These are phyloP conservation scores for Wickerhamiella dianesei DNA, from an alignment of 805 yeast species.

Conservation along the genomic window DNA sequence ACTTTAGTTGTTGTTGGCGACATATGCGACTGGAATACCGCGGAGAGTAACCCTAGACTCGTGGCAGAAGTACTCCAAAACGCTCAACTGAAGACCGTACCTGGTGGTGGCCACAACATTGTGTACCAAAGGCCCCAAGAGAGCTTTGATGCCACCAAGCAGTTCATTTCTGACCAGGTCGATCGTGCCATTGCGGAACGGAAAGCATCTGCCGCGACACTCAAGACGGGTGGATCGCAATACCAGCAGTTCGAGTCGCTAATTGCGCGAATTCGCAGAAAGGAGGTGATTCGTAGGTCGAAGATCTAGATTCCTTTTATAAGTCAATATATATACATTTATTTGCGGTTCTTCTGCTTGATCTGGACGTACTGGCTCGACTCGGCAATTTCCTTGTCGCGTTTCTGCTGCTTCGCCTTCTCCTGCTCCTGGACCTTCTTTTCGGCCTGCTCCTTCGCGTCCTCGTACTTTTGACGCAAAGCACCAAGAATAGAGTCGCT, in stretches of 20 bases:
- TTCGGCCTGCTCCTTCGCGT: constrained; percentile 26
- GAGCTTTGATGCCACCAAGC: constrained; percentile 14
- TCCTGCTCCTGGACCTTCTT: constrained; percentile 22
- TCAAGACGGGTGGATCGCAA: not conserved
- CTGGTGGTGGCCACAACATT: constrained; percentile 41
- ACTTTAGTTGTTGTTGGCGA: constrained; percentile 40
- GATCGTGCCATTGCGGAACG: not conserved
- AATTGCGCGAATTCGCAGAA: not conserved
- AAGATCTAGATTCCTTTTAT: too few relatives aligned
- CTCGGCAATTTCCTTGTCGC: constrained; percentile 12
- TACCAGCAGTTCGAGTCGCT: not conserved
- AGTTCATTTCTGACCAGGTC: constrained; percentile 11
- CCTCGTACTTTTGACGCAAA: constrained; percentile 19
- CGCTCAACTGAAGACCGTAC: constrained; percentile 23
- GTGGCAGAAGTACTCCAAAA: constrained; percentile 4
- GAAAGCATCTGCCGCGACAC: not conserved
- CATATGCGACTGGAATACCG: constrained; percentile 45
- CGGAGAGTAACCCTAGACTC: constrained; percentile 23
- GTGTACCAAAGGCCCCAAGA: constrained; percentile 41
- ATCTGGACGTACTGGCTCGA: constrained; percentile 16
- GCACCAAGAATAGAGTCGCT: constrained; percentile 19
- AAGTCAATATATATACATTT: constrained; percentile 1
- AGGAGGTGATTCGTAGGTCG: not conserved
- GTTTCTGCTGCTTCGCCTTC: constrained; percentile 17
- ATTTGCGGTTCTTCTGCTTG: constrained; percentile 6